A percentile compares a stretch with the other conserved stretches of the same genome.
Evolutionary conservation across 2,329 filamentous ascomycete species (phyloP).

Genomic region (Aureobasidium lini): DNA sequence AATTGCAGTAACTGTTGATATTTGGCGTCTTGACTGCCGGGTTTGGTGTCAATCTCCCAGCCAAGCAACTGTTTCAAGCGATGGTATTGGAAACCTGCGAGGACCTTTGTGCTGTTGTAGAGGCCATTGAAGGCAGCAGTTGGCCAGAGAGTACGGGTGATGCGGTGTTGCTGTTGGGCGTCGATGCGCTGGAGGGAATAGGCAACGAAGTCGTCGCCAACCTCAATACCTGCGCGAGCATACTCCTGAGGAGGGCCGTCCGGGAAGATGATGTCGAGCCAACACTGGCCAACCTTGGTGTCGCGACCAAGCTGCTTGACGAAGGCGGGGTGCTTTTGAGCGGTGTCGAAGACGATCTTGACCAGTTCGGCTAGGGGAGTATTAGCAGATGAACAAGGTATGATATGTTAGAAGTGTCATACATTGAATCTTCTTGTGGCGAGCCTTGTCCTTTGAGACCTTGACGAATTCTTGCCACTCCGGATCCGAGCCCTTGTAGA

Average conservation of each 20-base stretch:
- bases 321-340: constrained; percentile 26
- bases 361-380: constrained; percentile 28
- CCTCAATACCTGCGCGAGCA: constrained; percentile 38
- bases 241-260: constrained; percentile 43
- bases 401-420: constrained; percentile 1
- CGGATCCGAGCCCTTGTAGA: constrained; percentile 45
- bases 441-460: constrained; percentile 35
- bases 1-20: constrained; percentile 24
- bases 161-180: constrained; percentile 33
- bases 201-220: constrained; percentile 32
- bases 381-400: neutral
- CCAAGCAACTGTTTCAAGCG: constrained; percentile 31
- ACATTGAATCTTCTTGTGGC: constrained; percentile 34
- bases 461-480: constrained; percentile 47
- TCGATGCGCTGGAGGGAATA: constrained; percentile 34
- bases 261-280: constrained; percentile 44
- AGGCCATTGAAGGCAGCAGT: constrained; percentile 28
- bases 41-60: constrained; percentile 25
- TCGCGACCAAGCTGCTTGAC: constrained; percentile 32
- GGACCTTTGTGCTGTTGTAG: constrained; percentile 28
- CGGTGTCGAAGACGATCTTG: constrained; percentile 26
- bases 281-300: constrained; percentile 33
- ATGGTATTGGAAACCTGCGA: constrained; percentile 30
- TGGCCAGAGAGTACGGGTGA: constrained; percentile 33
- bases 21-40: constrained; percentile 26